Evolutionary conservation across 2,329 filamentous ascomycete species (phyloP).

Genomic region (Pestalotiopsis sp.): DNA sequence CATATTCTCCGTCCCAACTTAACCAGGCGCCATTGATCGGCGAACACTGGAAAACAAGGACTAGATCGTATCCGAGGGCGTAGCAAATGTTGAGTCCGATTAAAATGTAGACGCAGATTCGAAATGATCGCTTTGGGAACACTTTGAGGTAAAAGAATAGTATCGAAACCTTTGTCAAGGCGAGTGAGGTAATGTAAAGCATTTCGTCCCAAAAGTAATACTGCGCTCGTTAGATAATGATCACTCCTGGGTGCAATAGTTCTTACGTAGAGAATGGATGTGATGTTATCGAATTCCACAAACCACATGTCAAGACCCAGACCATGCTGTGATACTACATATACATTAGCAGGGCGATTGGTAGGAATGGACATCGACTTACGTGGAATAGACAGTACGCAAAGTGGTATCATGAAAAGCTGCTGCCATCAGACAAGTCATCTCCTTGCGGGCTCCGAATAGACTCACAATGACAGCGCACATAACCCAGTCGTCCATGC

Average conservation of each 20-base stretch:
- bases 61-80: constrained; percentile 18
- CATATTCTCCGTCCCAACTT: constrained; percentile 34
- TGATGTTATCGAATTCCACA: constrained; percentile 43
- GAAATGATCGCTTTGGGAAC: constrained; percentile 31
- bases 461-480: constrained; percentile 26
- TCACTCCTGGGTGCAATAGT: background rate
- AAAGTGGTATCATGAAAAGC: constrained; percentile 26
- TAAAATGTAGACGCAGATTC: constrained; percentile 26
- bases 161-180: constrained; percentile 38
- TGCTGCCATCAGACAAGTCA: background rate
- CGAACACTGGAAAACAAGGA: constrained; percentile 23
- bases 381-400: constrained; percentile 29
- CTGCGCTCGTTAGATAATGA: constrained; percentile 17
- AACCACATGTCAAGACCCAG: constrained; percentile 48
- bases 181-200: constrained; percentile 30
- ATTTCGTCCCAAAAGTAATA: constrained; percentile 33
- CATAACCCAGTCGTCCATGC: constrained; percentile 33
- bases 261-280: constrained; percentile 39
- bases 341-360: background rate
- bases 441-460: background rate
- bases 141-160: constrained; percentile 39
- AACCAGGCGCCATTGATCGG: constrained; percentile 25
- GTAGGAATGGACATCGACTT: constrained; percentile 8
- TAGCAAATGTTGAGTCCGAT: constrained; percentile 29
- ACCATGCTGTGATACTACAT: constrained; percentile 38